Conservation (phyloP, 2,329 filamentous ascomycete species). For the Cordyceps tenuipes region DNA sequence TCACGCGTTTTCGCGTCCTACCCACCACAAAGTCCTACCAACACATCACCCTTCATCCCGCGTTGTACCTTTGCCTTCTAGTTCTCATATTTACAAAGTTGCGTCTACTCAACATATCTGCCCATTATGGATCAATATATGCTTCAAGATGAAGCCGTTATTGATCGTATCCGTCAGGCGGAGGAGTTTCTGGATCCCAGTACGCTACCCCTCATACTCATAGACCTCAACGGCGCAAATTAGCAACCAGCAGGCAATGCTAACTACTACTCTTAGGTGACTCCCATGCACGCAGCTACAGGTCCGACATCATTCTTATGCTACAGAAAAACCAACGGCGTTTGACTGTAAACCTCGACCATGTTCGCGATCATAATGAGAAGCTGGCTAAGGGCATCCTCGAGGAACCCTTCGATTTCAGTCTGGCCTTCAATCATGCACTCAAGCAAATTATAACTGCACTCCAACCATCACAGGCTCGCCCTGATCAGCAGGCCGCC, state of each 20-base stretch:
- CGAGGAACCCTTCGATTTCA: conserved; percentile 79
- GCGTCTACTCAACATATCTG: background rate
- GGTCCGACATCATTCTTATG: conserved; percentile 78
- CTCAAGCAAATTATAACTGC: conserved; percentile 82
- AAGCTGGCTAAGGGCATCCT: conserved; percentile 75
- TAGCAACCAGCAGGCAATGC: background rate
- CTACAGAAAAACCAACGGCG: conserved; percentile 58
- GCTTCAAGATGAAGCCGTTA: conserved; percentile 76
- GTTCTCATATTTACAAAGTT: conserved; percentile 8
- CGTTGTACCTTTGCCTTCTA: conserved; percentile 3
- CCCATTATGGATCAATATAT: conserved; percentile 60
- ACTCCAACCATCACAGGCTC: conserved; percentile 54
- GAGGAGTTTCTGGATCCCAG: conserved; percentile 90
- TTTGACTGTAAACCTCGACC: conserved; percentile 72
- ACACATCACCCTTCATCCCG: conserved; percentile 8
- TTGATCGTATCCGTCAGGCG: conserved; percentile 78
- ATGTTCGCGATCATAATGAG: conserved; percentile 78
- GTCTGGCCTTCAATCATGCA: conserved; percentile 79
- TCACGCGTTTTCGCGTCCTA: conserved; percentile 10
- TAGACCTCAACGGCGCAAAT: background rate
- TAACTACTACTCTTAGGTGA: conserved; percentile 21
- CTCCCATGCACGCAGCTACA: conserved; percentile 61
- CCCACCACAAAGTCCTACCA: conserved; percentile 1
- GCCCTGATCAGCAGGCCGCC: conserved; percentile 65
- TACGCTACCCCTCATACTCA: conserved; percentile 36